Evolutionary conservation across 257 asterid genomes (phyloP).

Genomic region (Agastache rugosa): DNA sequence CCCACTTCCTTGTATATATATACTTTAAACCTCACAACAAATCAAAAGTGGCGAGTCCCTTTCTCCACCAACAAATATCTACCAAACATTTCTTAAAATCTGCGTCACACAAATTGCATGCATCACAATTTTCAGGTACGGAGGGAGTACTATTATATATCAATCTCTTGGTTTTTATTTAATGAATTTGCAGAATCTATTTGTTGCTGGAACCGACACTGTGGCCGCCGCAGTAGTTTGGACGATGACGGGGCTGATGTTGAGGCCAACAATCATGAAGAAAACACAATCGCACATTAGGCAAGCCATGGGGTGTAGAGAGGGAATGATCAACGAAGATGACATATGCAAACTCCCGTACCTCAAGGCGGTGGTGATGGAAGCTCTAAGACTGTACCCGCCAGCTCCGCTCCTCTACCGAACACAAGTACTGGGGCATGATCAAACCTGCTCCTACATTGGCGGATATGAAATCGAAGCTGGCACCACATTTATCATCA

Average conservation of each 20-base stretch:
- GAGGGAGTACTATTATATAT: too few species aligned
- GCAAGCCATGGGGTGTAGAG: not conserved
- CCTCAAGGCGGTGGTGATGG: constrained; percentile 49
- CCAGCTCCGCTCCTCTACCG: constrained; percentile 52
- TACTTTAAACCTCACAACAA: too few species aligned
- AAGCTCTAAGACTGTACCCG: constrained; percentile 49
- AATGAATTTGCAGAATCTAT: constrained; percentile 33
- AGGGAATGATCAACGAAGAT: constrained; percentile 37
- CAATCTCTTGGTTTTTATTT: too few species aligned
- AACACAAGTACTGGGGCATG: not conserved
- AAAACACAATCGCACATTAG: constrained; percentile 41
- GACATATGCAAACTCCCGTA: constrained; percentile 42
- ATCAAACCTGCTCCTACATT: not conserved
- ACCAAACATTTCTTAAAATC: too few species aligned
- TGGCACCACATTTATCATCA: constrained; percentile 40
- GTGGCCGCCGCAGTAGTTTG: constrained; percentile 41
- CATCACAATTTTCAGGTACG: too few species aligned
- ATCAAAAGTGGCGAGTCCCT: too few species aligned
- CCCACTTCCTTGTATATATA: too few species aligned
- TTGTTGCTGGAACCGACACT: constrained; percentile 51
- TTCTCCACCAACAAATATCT: too few species aligned
- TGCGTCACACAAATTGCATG: too few species aligned
- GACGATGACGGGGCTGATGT: constrained; percentile 52
- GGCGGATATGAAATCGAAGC: constrained; percentile 34
- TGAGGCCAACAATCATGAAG: constrained; percentile 39